Base-by-base conservation (phyloP, 257 asterid species). In the Salvia rosmarinus region DNA sequence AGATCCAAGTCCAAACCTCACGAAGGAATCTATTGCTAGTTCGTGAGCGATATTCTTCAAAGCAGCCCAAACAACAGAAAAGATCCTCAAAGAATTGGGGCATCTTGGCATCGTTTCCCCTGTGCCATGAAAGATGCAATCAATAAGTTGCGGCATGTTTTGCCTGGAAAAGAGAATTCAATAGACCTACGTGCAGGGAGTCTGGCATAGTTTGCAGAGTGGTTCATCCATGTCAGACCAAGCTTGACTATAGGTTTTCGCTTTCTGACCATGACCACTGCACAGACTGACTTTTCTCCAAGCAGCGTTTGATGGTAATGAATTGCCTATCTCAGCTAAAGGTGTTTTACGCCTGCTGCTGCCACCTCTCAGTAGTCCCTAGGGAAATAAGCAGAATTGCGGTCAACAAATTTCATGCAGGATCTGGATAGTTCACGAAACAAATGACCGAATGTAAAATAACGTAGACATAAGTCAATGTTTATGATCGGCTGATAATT, bases 31-130 rank as follows among this genome's bases (percentile, higher is more conserved):
- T 82, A 65, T 67, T 84, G 78, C 89, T 89, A 72, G 97, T 89
- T 80, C 99, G 82, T 59, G 83, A 71, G 66, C 89, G 85, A 80
- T 86, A 94, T 77, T 94, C 99, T 81, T 85, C 95, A 71, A 80
- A 80, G 88, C 99, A 94, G 57, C 63, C 85, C 89, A 91, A 76
- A 72, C 79, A 67, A 81, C 99, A 94, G 82, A 94, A 94, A 21
- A 94, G 95, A 78, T 94, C 99, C 84, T 94, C 99, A 69, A 94
- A 88, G 83, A 80, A 94, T 64, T 82, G 90, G 62, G 99, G 99
- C 75, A 58, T 72, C 74, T 81, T 86, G 57, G 96, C 89, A 73
- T 83, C 78, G 59, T 65, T 83, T 35, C 90, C 89, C 91, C 99
- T 94, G 32, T 28, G 86, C 69, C 78, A 69, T 70, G 35, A 56